A percentile compares a stretch with the other conserved stretches of the same genome.
Conservation (phyloP, 163 green algal genomes). For the Prototheca cutis region DNA sequence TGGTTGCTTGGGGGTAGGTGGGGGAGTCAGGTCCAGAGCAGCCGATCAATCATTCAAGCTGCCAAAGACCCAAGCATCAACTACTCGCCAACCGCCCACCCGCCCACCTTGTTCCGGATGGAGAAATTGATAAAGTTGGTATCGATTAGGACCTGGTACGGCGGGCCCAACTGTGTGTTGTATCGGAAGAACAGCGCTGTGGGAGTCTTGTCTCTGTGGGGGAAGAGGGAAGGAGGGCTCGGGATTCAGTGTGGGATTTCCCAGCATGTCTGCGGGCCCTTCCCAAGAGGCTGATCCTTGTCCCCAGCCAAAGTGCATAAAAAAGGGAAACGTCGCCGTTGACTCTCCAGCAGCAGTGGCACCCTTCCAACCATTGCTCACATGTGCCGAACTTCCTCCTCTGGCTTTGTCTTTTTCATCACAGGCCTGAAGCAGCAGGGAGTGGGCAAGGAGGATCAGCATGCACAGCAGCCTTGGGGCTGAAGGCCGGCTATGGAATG, state of each 20-base stretch:
- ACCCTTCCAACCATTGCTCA: too few relatives aligned
- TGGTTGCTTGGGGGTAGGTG: too few relatives aligned
- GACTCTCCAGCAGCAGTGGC: too few relatives aligned
- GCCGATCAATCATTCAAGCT: too few relatives aligned
- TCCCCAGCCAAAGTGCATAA: too few relatives aligned
- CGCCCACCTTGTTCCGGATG: slow-evolving; percentile 93
- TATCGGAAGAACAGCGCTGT: slow-evolving; percentile 96
- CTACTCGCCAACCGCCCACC: neutral
- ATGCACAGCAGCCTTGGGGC: neutral
- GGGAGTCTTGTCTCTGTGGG: slow-evolving; percentile 52
- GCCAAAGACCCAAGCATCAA: too few relatives aligned
- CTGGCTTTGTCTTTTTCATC: neutral
- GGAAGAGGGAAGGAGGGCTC: too few relatives aligned
- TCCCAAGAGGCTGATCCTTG: too few relatives aligned
- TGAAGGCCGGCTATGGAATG: neutral
- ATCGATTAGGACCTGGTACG: slow-evolving; percentile 96
- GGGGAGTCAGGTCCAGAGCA: too few relatives aligned
- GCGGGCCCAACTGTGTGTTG: slow-evolving; percentile 94
- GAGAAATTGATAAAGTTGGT: slow-evolving; percentile 99
- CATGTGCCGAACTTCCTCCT: neutral
- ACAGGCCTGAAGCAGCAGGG: neutral
- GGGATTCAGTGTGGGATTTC: too few relatives aligned
- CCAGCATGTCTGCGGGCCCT: too few relatives aligned
- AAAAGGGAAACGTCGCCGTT: too few relatives aligned
- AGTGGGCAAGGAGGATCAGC: neutral